These are phyloP conservation scores for Cicer yamashitae DNA, from an alignment of 306 rosid genomes.

Conservation along the genomic window DNA sequence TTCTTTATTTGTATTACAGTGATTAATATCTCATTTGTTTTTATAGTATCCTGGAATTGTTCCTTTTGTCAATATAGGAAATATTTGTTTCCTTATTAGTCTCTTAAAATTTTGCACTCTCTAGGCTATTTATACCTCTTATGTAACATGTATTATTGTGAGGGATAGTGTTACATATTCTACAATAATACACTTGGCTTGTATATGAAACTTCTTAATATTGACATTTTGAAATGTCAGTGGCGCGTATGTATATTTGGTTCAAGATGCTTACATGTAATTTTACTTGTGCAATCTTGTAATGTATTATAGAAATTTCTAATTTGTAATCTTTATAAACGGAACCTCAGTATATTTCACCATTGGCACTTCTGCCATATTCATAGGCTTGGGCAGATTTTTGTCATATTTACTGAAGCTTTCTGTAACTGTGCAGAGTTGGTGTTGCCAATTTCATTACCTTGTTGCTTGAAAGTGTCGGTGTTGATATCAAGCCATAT, in stretches of 20 bases:
- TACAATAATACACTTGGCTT: constrained; percentile 17
- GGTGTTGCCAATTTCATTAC: constrained; percentile 91
- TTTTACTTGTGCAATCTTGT: not conserved
- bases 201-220: constrained; percentile 8
- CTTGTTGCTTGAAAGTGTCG: constrained; percentile 80
- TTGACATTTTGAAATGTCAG: constrained; percentile 13
- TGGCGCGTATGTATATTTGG: not conserved
- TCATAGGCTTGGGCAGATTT: constrained; percentile 12
- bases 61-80: too few relatives aligned
- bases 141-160: not conserved
- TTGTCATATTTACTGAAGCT: constrained; percentile 25
- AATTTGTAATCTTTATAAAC: constrained; percentile 31
- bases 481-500: constrained; percentile 78
- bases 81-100: too few relatives aligned
- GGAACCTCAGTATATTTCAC: not conserved
- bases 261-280: constrained; percentile 21
- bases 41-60: too few relatives aligned
- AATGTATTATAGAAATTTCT: not conserved
- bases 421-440: constrained; percentile 65
- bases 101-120: not conserved
- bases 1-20: not conserved
- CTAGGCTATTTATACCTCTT: not conserved
- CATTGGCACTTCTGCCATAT: constrained; percentile 30
- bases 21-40: too few relatives aligned
- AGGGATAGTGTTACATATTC: not conserved